A percentile compares a stretch with the other conserved stretches of the same genome.
These are phyloP conservation scores for Penicillium digitatum DNA, from an alignment of 2,329 filamentous ascomycete species.

Conservation along the genomic window DNA sequence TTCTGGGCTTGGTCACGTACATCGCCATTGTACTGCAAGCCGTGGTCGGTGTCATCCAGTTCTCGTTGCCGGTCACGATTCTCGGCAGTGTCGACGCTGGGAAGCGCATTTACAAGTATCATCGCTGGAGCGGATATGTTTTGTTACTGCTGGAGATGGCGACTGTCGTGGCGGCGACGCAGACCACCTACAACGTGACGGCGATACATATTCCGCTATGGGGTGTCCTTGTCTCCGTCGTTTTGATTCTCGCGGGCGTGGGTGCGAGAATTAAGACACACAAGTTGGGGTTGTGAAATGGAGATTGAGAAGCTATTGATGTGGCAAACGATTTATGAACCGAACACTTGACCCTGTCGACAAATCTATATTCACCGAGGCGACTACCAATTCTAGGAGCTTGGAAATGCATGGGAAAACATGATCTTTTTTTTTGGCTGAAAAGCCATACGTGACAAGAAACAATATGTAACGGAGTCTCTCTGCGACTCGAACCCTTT, in stretches of 20 bases:
- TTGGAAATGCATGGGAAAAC: no score
- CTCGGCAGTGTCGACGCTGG: constrained; percentile 77
- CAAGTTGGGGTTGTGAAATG: constrained; percentile 61
- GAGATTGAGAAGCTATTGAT: not conserved
- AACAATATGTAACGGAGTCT: no score
- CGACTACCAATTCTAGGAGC: no score
- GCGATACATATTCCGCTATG: constrained; percentile 71
- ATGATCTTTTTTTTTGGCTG: no score
- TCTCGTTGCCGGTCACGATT: constrained; percentile 61
- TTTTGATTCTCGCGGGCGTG: constrained; percentile 67
- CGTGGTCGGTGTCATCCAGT: constrained; percentile 76
- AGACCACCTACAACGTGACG: constrained; percentile 68
- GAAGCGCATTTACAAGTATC: constrained; percentile 85
- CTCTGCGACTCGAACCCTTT: not conserved
- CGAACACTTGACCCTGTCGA: not conserved
- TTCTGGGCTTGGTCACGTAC: constrained; percentile 74
- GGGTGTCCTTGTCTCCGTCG: constrained; percentile 63
- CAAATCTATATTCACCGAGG: no score
- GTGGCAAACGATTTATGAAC: no score
- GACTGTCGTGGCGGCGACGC: constrained; percentile 69
- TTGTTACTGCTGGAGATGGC: constrained; percentile 66
- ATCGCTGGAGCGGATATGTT: constrained; percentile 72
- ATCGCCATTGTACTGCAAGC: constrained; percentile 69
- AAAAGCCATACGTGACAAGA: no score
- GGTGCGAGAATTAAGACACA: constrained; percentile 74